phyloP scores from a whole-genome alignment of 305 asterid genomes.

The Solanum aculeatissimum region DNA sequence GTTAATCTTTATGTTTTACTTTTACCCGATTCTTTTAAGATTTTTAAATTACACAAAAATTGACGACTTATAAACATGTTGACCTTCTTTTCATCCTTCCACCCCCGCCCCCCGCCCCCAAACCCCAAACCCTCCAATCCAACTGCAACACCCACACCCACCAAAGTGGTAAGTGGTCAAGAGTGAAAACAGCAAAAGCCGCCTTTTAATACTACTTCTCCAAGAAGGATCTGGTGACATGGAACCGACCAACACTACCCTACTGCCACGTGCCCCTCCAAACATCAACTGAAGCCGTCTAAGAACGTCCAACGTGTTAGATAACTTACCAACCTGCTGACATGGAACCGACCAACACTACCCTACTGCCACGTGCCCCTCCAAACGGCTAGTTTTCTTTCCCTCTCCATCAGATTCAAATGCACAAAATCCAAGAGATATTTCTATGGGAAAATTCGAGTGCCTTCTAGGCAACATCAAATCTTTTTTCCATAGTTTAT shows the following conservation, averaged over 20 bases:
- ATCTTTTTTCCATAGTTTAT: background rate
- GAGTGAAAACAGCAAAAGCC: constrained; percentile 6
- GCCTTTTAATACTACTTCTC: constrained; percentile 17
- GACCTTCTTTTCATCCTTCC: too few species aligned
- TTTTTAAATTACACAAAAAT: background rate
- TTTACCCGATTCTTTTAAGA: background rate
- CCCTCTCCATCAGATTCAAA: background rate
- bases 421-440: background rate
- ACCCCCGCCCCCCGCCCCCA: too few species aligned
- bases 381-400: constrained; percentile 60
- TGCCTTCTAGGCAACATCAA: constrained; percentile 8
- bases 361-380: constrained; percentile 27
- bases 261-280: too few species aligned
- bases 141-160: too few species aligned
- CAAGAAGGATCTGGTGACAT: background rate
- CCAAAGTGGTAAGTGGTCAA: too few species aligned
- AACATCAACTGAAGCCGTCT: constrained; percentile 7
- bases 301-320: constrained; percentile 4
- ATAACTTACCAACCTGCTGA: constrained; percentile 26
- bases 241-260: too few species aligned
- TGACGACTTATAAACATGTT: background rate
- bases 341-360: constrained; percentile 37
- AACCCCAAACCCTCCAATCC: too few species aligned
- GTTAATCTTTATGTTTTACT: too few species aligned
- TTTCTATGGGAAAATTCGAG: constrained; percentile 21